Percentiles rank a stretch among this genome's conserved stretches.
Conservation (phyloP, 495 filamentous ascomycete species). For the Peziza echinospora region DNA sequence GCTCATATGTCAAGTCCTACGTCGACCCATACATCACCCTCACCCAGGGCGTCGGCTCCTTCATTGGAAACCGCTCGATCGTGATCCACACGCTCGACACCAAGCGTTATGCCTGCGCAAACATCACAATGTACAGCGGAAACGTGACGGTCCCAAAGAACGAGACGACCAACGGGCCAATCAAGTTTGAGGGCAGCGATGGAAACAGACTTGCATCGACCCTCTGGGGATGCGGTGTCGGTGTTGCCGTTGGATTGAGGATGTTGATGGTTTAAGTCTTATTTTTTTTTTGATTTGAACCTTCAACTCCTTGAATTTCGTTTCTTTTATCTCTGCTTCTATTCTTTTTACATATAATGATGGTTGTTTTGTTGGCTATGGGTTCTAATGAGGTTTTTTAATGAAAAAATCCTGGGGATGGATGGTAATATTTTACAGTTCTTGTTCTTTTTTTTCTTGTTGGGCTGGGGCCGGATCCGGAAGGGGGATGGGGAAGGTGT, state of each 20-base stretch:
- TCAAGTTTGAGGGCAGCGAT: neutral
- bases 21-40: slow-evolving; percentile 48
- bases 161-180: neutral
- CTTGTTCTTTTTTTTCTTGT: too few species aligned
- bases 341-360: too few species aligned
- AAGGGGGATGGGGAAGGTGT: neutral
- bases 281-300: too few species aligned
- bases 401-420: too few species aligned
- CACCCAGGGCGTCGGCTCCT: slow-evolving; percentile 32
- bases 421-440: too few species aligned
- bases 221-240: neutral
- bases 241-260: neutral
- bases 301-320: too few species aligned
- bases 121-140: slow-evolving; percentile 28
- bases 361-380: too few species aligned
- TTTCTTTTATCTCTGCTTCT: too few species aligned
- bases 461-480: neutral
- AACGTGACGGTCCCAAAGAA: neutral
- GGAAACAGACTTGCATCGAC: neutral
- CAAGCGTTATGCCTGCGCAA: slow-evolving; percentile 53
- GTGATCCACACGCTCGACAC: slow-evolving; percentile 41
- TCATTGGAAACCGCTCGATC: slow-evolving; percentile 58
- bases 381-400: too few species aligned
- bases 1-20: slow-evolving; percentile 29
- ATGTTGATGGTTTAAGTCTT: neutral